Evolutionary conservation across 768 basidiomycete genomes (phyloP).

Genomic region (Suillus occidentalis): DNA sequence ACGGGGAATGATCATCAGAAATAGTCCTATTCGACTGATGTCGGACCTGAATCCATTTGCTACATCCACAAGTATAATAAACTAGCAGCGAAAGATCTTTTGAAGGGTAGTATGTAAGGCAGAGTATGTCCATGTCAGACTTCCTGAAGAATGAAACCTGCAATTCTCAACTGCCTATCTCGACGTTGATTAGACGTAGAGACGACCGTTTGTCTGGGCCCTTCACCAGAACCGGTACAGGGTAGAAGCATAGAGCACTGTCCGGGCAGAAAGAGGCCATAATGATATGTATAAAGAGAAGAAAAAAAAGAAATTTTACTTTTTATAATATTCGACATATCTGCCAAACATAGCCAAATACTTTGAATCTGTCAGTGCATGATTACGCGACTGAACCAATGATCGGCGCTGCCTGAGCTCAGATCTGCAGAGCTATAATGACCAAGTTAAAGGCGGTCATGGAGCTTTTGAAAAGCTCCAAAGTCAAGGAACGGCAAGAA

Average conservation of each 20-base stretch:
- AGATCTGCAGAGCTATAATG: slow-evolving; percentile 30
- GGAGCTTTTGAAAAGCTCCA: slow-evolving; percentile 57
- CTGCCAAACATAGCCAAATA: slow-evolving; percentile 33
- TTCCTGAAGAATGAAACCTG: slow-evolving; percentile 27
- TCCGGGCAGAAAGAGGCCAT: slow-evolving; percentile 78
- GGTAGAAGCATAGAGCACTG: slow-evolving; percentile 57
- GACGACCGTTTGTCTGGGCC: slow-evolving; percentile 56
- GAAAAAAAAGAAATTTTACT: neutral
- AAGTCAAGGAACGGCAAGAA: slow-evolving; percentile 69
- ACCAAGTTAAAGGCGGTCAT: slow-evolving; percentile 48
- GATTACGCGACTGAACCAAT: slow-evolving; percentile 15
- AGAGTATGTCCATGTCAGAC: slow-evolving; percentile 36
- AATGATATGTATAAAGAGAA: slow-evolving; percentile 4
- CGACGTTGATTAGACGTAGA: slow-evolving; percentile 54
- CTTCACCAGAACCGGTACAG: slow-evolving; percentile 83
- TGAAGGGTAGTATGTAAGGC: slow-evolving; percentile 29
- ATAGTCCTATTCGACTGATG: neutral
- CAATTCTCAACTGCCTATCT: slow-evolving; percentile 51
- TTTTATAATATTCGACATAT: slow-evolving; percentile 30
- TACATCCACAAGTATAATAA: neutral
- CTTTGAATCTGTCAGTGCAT: slow-evolving; percentile 3
- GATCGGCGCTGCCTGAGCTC: slow-evolving; percentile 4
- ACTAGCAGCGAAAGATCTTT: neutral
- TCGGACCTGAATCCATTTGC: neutral
- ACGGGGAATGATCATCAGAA: neutral